Evolutionary conservation across 2,329 filamentous ascomycete species (phyloP).

Genomic region (Magnaporthiopsis incrustans): DNA sequence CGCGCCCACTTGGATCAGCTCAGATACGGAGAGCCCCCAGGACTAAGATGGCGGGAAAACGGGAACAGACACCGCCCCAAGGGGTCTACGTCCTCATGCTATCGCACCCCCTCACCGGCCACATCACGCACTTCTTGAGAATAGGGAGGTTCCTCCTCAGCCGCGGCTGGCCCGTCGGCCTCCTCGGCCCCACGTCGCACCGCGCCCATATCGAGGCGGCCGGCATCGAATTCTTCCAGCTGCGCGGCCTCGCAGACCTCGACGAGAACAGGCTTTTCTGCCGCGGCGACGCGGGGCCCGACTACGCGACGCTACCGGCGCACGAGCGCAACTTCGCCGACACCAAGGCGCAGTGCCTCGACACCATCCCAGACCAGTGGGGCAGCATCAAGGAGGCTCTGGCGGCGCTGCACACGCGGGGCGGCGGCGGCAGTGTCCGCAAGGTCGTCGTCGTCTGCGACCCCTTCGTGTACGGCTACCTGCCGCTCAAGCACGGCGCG

Average conservation of each 20-base stretch:
- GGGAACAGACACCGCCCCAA: not conserved
- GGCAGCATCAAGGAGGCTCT: constrained; percentile 21
- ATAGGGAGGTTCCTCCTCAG: constrained; percentile 23
- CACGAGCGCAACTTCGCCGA: constrained; percentile 24
- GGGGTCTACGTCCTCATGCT: constrained; percentile 14
- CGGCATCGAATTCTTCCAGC: constrained; percentile 24
- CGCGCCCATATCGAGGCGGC: constrained; percentile 23
- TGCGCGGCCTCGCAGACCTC: constrained; percentile 24
- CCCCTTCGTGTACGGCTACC: constrained; percentile 26
- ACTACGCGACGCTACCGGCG: constrained; percentile 19
- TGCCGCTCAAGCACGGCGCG: constrained; percentile 25
- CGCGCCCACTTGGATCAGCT: not conserved
- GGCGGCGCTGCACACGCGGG: constrained; percentile 13
- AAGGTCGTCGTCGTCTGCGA: constrained; percentile 24
- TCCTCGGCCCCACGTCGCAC: constrained; percentile 28
- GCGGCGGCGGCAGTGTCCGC: constrained; percentile 13
- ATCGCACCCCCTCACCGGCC: constrained; percentile 28
- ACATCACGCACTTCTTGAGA: constrained; percentile 26
- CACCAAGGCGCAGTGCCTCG: constrained; percentile 22
- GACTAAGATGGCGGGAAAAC: not conserved
- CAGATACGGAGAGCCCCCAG: not conserved
- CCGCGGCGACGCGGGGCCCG: constrained; percentile 2
- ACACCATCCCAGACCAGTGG: constrained; percentile 27
- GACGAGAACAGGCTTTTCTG: constrained; percentile 21
- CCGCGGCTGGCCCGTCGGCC: constrained; percentile 24